These are phyloP conservation scores for Conticribra weissflogii DNA, from an alignment of 108 stramenopile species.

Conservation along the genomic window DNA sequence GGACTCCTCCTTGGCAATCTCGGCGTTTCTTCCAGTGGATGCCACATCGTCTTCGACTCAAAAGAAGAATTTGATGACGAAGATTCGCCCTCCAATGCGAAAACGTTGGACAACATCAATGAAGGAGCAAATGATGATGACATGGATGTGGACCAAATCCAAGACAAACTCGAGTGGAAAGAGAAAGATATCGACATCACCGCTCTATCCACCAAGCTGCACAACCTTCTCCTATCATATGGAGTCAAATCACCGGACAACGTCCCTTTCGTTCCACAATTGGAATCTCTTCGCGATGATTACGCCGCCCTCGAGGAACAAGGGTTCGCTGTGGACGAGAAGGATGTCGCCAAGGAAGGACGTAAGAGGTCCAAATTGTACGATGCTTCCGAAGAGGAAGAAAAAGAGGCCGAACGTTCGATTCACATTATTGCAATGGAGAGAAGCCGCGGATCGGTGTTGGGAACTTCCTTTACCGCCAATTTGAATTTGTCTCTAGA, in stretches of 20 bases:
- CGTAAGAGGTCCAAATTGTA: conserved; percentile 45
- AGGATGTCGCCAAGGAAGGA: conserved; percentile 27
- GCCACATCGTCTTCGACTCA: conserved; percentile 93
- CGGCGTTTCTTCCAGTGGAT: conserved; percentile 77
- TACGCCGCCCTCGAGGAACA: conserved; percentile 61
- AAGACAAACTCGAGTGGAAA: conserved; percentile 20
- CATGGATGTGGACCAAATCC: background rate
- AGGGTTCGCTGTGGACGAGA: conserved; percentile 63
- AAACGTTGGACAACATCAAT: conserved; percentile 5
- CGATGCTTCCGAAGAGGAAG: conserved; percentile 67
- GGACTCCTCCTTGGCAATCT: conserved; percentile 96
- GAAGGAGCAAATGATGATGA: conserved; percentile 21
- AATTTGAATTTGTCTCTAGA: conserved; percentile 55
- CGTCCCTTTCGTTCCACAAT: conserved; percentile 82
- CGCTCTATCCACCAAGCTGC: conserved; percentile 54
- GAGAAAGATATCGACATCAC: conserved; percentile 67
- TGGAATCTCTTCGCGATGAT: conserved; percentile 65
- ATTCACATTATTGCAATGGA: conserved; percentile 85
- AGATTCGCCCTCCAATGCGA: too few relatives aligned
- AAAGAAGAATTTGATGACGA: conserved; percentile 37
- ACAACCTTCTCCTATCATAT: conserved; percentile 37
- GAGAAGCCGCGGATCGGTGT: conserved; percentile 58
- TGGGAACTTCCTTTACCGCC: conserved; percentile 47
- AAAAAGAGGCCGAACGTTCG: conserved; percentile 78
- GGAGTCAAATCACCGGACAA: conserved; percentile 41